These are phyloP conservation scores for Ogataea paraovalis DNA, from an alignment of 805 yeast genomes.

Conservation along the genomic window DNA sequence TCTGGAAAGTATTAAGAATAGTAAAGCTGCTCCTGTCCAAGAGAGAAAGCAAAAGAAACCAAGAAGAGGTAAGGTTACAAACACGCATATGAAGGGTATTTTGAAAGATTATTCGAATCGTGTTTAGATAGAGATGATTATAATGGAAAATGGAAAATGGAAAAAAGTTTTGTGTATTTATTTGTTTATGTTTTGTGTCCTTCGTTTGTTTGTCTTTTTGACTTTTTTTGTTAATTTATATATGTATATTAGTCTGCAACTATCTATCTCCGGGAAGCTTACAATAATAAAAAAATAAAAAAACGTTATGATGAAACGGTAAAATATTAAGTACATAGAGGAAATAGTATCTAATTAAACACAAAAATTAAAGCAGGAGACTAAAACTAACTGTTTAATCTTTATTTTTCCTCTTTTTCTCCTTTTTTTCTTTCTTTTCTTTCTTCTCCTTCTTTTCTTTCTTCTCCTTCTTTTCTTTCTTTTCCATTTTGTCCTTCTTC, in stretches of 20 bases:
- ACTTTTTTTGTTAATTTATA: conserved; percentile 3
- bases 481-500: conserved; percentile 22
- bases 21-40: conserved; percentile 45
- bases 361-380: neutral
- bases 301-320: neutral
- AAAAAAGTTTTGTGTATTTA: neutral
- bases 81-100: conserved; percentile 94
- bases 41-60: conserved; percentile 86
- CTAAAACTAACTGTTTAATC: neutral
- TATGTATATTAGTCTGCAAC: neutral
- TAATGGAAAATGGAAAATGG: neutral
- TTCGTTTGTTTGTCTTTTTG: conserved; percentile 1
- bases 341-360: neutral
- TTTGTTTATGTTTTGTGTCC: neutral
- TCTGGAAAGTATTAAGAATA: conserved; percentile 83
- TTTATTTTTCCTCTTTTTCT: conserved; percentile 26
- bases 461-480: conserved; percentile 29
- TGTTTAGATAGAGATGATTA: conserved; percentile 17
- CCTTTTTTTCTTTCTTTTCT: conserved; percentile 29
- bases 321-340: conserved; percentile 1
- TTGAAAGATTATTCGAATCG: conserved; percentile 69
- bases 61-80: conserved; percentile 90
- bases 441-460: conserved; percentile 33
- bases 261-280: neutral
- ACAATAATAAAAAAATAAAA: neutral